phyloP scores from a whole-genome alignment of 2,329 filamentous ascomycete genomes.

The Pleomassaria siparia region DNA sequence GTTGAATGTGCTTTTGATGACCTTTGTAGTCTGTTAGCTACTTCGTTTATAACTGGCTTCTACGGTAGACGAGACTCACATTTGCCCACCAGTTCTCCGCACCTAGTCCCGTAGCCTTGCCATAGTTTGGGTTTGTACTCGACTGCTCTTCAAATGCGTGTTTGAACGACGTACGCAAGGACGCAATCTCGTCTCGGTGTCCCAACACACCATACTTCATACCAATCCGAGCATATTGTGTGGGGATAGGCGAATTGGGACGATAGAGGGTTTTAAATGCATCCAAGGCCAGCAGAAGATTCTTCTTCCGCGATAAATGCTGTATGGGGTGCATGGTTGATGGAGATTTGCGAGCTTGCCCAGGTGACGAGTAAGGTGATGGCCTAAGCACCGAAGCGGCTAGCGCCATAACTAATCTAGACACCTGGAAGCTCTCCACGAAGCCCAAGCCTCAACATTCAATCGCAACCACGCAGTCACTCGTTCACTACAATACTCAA shows the following conservation, averaged over 20 bases:
- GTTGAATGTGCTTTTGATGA: conserved; percentile 54
- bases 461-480: conserved; percentile 26
- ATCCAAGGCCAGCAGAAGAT: conserved; percentile 63
- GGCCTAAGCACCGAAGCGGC: background rate
- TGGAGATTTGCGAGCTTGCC: background rate
- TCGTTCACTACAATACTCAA: conserved; percentile 26
- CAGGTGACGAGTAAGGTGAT: background rate
- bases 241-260: conserved; percentile 52
- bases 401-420: conserved; percentile 13
- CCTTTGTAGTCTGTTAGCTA: conserved; percentile 41
- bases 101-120: conserved; percentile 54
- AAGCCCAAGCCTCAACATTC: conserved; percentile 13
- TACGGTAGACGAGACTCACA: conserved; percentile 41
- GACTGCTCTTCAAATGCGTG: conserved; percentile 53
- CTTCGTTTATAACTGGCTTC: background rate
- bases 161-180: conserved; percentile 38
- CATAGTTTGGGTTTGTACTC: conserved; percentile 60
- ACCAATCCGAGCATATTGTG: conserved; percentile 59
- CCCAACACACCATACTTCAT: conserved; percentile 51
- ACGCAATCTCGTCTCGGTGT: conserved; percentile 15
- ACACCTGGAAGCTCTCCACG: conserved; percentile 24
- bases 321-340: conserved; percentile 15
- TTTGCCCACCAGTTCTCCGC: conserved; percentile 62
- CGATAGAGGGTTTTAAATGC: conserved; percentile 66
- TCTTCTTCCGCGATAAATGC: conserved; percentile 29